A percentile compares a stretch with the other conserved stretches of the same genome.
Conservation (phyloP, 345 rosid genomes). For the Reutealis trisperma region DNA sequence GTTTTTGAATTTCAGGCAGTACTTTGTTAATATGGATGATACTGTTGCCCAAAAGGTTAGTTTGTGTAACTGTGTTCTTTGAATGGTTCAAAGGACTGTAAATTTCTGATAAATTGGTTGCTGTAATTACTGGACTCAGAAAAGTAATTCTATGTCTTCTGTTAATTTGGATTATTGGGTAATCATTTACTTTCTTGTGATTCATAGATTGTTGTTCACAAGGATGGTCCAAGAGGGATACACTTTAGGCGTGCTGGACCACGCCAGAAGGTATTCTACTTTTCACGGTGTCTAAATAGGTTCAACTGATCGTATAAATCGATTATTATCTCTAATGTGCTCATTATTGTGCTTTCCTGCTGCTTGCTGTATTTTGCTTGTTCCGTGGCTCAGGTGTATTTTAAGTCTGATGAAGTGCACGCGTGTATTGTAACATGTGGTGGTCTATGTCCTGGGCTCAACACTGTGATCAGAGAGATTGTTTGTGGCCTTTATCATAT, state of each 20-base stretch:
- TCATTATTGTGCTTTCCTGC: neutral
- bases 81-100: neutral
- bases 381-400: slow-evolving; percentile 36
- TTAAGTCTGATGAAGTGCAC: slow-evolving; percentile 38
- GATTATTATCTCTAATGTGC: neutral
- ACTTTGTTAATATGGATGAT: slow-evolving; percentile 39
- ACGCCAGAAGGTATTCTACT: slow-evolving; percentile 37
- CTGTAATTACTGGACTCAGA: neutral
- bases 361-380: neutral
- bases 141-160: neutral
- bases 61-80: neutral
- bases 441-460: slow-evolving; percentile 50
- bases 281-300: neutral
- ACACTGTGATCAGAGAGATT: slow-evolving; percentile 50
- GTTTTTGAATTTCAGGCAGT: slow-evolving; percentile 33
- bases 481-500: slow-evolving; percentile 47
- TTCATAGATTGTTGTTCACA: slow-evolving; percentile 40
- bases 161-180: neutral
- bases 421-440: slow-evolving; percentile 53
- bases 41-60: slow-evolving; percentile 44
- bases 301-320: neutral
- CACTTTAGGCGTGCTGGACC: slow-evolving; percentile 57
- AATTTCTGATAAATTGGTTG: neutral
- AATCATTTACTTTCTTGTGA: neutral
- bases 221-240: slow-evolving; percentile 34